Evolutionary conservation across 306 rosid genomes (phyloP), one percentile per base, ranked within the genome.

Genomic region (Lotus japonicus): DNA sequence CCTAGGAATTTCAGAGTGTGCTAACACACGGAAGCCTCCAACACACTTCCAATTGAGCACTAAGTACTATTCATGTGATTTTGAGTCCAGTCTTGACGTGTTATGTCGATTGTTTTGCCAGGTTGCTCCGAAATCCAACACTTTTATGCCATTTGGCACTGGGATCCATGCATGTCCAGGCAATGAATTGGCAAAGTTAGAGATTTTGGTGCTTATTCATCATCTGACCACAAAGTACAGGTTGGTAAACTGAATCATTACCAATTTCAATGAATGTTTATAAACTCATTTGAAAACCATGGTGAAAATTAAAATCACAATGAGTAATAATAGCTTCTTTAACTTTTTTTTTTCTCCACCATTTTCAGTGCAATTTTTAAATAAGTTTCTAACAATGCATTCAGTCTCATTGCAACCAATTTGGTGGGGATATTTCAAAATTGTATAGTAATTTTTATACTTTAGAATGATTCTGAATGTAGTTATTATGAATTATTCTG

Each of bases 151-250:
- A 80, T 94, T 94, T 85, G 98, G 98, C 50, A 85, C 61, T 64
- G 98, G 98, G 82, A 76, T 19, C 80, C 98, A 90, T 81, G 81
- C 98, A 13, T 94, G 98, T 50, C 98, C 98, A 3, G 98, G 98
- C 46, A 94, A 90, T 81, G 98, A 94, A 78, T 66, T 94, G 31
- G 98, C 98, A 19, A 94, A 90, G 79, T 73, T 94, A 76, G 98
- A 94, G 80, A 90, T 94, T 57, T 71, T 86, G 67, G 90, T 94
- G 66, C 72, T 94, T 58, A 78, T 94, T 13, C 98, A 94, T 79
- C 94, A 94, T 70, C 76, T 94, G 4, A 86, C 87, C 78, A 90
- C 96, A 43, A 88, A 90, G 58, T 90, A 83, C 87, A 94, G 96
- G 91, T 91, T 10, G 76, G 80, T 80, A 41, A 45, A 41, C 64